Evolutionary conservation across 306 rosid species (phyloP), one percentile per base, ranked within the genome.

Genomic region (Vigna angularis): DNA sequence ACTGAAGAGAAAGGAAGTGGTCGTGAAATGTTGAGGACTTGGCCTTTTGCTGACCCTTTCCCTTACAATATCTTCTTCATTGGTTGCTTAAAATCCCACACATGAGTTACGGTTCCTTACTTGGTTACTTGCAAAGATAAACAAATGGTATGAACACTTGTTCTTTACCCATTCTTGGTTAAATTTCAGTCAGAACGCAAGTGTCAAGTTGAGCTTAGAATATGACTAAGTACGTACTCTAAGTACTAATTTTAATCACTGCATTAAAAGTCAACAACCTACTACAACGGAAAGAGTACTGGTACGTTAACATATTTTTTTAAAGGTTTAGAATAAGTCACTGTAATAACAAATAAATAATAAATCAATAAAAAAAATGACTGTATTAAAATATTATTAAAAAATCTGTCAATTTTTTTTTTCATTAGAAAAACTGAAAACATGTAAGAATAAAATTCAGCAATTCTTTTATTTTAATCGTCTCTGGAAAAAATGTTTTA

Each of bases 1-100:
- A 61, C 5, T 62, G 47, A 5, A 32, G 45, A 45, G 22, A 62
- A 7, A 20, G 22, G 48, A 14, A 51, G 11, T 24, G 64, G 79
- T 62, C 68, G 5, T 56, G 47, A 53, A 56, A 53, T 22, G 11
- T 38, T 2, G n/a, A 69, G 53, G 82, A 78, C 70, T 69, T 45
- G 42, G 81, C 48, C 34, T 15, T 40, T 32, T 45, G 30, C 42
- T 78, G 82, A 78, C 70, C 30, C 12, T 42, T 18, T 57, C 44
- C 8, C 26, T 36, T 4, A 9, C 15, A 10, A 57, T 24, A 34
- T 11, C 9, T 13, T 59, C 28, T 28, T 10, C 66, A 59, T 28
- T 58, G 64, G 36, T 59, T 40, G 28, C 12, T 20, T 20, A 20
- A 20, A 11, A 26, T 58, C 1, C 2, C 14, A 9, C n/a, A 57